Base-by-base conservation (phyloP, 345 rosid species). In the Cardamine resedifolia region DNA sequence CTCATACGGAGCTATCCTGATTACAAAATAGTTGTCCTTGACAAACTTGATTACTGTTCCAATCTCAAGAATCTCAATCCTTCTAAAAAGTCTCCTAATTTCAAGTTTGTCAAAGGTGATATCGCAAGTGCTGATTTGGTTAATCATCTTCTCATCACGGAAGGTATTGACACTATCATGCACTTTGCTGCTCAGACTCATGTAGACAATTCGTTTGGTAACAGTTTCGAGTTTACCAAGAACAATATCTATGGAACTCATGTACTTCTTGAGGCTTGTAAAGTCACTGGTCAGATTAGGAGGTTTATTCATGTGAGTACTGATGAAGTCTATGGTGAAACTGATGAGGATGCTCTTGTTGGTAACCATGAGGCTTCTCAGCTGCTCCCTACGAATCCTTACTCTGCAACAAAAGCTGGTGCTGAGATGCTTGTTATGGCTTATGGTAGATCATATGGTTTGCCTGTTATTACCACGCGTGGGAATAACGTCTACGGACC, bases 381-480 rank as follows among this genome's bases (percentile, higher is more conserved):
- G 76, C 87, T 91, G n/a, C 93, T 89, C n/a, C 97, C 97, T 0
- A 91, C 97, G 0, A 91, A 91, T 66, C 97, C 97, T 3, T 91
- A 87, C 83, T 91, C 97, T 56, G 96, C 97, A 1, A 88, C 97
- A 0, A 91, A 91, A 78, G 97, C 96, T 58, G 93, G 93, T 18
- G 96, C 96, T 1, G 96, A 89, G 73, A 91, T 91, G 97, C 97
- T 91, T 78, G 97, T 91, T 59, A 89, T 91, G 97, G 97, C 97
- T 6, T 91, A 89, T 74, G 97, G 96, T 7, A 75, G 97, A 72
- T 89, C 96, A 0, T 91, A 91, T 41, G 97, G 97, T 0, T 72
- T 91, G 44, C 97, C 97, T 63, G 97, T 91, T 61, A 91, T 91
- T 30, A 91, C 97, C 1, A 91, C 96, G 7, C 96, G 97, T 69